phyloP scores from a whole-genome alignment of 2,329 filamentous ascomycete species.

The Beauveria australis region DNA sequence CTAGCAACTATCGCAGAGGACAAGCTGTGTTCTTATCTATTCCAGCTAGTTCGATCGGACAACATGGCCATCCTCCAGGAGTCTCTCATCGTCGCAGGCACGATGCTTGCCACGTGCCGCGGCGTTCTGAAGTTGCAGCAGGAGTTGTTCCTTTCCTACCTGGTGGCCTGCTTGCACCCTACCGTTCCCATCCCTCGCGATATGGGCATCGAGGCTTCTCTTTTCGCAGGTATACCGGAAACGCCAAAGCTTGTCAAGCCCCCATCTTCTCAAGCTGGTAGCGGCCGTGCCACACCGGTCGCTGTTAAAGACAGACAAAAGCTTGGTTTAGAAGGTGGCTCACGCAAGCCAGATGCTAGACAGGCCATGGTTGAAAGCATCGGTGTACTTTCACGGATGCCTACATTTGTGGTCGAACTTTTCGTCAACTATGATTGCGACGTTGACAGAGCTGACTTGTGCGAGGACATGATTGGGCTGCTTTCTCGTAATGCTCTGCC shows the following conservation, averaged over 20 bases:
- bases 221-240: constrained; percentile 91
- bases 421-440: constrained; percentile 99
- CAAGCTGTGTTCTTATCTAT: constrained; percentile 85
- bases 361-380: constrained; percentile 99
- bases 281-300: constrained; percentile 82
- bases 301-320: constrained; percentile 88
- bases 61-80: constrained; percentile 94
- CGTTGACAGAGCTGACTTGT: constrained; percentile 81
- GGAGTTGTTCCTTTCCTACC: constrained; percentile 88
- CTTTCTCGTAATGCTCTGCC: constrained; percentile 91
- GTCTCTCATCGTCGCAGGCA: constrained; percentile 84
- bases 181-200: constrained; percentile 91
- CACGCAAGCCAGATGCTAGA: constrained; percentile 85
- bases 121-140: constrained; percentile 90
- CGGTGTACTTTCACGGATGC: constrained; percentile 83
- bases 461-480: constrained; percentile 89
- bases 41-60: constrained; percentile 92
- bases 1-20: constrained; percentile 85
- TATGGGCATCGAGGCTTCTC: constrained; percentile 76
- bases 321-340: constrained; percentile 83
- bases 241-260: constrained; percentile 81
- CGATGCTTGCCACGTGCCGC: constrained; percentile 81
- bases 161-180: constrained; percentile 89
- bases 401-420: constrained; percentile 87
- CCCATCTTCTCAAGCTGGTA: constrained; percentile 60